Percentiles rank a stretch among this genome's conserved stretches.
phyloP scores from a whole-genome alignment of 1,284 basidiomycete species.

The Lentinus polychrous region DNA sequence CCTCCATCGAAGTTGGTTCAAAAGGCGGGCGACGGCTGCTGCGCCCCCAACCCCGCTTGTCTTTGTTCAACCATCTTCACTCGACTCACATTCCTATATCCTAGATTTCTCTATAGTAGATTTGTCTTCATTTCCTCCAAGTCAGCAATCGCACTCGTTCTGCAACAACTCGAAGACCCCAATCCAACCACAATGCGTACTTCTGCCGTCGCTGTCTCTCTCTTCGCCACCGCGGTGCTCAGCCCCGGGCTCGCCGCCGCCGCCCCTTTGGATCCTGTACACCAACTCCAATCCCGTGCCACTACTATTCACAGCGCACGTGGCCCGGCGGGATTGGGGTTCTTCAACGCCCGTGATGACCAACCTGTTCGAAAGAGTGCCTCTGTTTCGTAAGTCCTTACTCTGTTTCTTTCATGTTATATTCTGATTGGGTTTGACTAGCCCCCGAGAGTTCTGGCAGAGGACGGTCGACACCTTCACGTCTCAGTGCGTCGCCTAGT shows the following conservation, averaged over 20 bases:
- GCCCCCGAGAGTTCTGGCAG: constrained; percentile 12
- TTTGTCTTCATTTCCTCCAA: too few relatives aligned
- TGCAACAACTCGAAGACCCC: background rate
- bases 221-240: constrained; percentile 19
- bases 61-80: constrained; percentile 1
- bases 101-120: constrained; percentile 7
- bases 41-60: background rate
- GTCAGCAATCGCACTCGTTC: constrained; percentile 6
- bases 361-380: too few relatives aligned
- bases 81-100: constrained; percentile 4
- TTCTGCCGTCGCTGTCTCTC: constrained; percentile 19
- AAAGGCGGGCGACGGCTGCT: constrained; percentile 1
- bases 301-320: too few relatives aligned
- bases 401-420: too few relatives aligned
- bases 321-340: too few relatives aligned
- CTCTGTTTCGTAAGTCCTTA: too few relatives aligned
- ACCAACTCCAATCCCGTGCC: constrained; percentile 8
- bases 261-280: constrained; percentile 13
- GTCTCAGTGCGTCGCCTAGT: background rate
- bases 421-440: background rate
- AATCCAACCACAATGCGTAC: constrained; percentile 20
- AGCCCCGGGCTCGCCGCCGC: constrained; percentile 16
- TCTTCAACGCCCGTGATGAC: too few relatives aligned
- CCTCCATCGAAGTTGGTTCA: constrained; percentile 4
- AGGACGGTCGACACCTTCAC: constrained; percentile 11